Evolutionary conservation across 441 rosid species (phyloP).

Genomic region (Bocquillonia castaneifolia): DNA sequence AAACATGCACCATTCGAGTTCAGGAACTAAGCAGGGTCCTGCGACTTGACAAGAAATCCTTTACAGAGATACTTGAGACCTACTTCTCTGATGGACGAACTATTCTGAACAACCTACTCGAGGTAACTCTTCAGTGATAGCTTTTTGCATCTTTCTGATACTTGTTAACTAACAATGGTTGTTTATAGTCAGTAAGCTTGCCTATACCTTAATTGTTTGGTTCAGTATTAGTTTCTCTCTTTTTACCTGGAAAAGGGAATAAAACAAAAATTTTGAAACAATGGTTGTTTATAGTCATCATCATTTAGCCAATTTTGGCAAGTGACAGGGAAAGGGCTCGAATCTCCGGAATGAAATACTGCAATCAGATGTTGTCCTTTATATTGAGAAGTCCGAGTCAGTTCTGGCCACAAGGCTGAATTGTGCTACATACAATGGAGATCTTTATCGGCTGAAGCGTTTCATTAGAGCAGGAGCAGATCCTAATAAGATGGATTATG

Average conservation of each 20-base stretch:
- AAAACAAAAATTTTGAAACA: background rate
- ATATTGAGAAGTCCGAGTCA: slow-evolving; percentile 68
- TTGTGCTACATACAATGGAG: slow-evolving; percentile 62
- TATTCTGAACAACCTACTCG: slow-evolving; percentile 66
- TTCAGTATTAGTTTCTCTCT: background rate
- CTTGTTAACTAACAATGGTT: background rate
- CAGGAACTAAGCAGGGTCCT: slow-evolving; percentile 60
- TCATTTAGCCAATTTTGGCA: background rate
- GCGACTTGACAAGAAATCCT: slow-evolving; percentile 68
- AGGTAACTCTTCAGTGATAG: slow-evolving; percentile 33
- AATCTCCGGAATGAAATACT: slow-evolving; percentile 45
- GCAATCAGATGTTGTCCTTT: slow-evolving; percentile 58
- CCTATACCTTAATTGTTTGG: background rate
- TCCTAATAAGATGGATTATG: slow-evolving; percentile 66
- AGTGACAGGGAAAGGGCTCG: slow-evolving; percentile 57
- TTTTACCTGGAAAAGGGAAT: background rate
- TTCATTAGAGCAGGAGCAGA: slow-evolving; percentile 68
- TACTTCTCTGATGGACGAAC: slow-evolving; percentile 68
- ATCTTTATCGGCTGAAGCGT: slow-evolving; percentile 55
- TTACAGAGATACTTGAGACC: slow-evolving; percentile 53
- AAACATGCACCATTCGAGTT: slow-evolving; percentile 58
- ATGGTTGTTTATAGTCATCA: background rate
- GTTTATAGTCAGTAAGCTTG: background rate
- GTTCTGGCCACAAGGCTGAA: slow-evolving; percentile 64
- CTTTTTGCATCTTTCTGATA: background rate